phyloP scores from a whole-genome alignment of 495 filamentous ascomycete genomes.

The Xylaria sp. region DNA sequence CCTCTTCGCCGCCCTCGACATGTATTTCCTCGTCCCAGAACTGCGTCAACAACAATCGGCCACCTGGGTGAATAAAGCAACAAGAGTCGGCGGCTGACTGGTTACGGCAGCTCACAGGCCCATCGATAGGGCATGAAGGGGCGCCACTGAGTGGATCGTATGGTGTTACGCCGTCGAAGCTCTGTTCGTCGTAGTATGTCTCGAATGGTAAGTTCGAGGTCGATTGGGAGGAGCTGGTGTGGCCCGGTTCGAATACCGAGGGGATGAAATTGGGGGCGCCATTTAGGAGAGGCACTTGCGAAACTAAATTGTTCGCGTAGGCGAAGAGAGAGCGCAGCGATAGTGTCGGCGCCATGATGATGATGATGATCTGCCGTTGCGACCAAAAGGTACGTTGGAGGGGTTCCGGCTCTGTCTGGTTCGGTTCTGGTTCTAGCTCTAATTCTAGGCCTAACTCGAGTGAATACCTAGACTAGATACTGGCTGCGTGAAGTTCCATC shows the following conservation, averaged over 20 bases:
- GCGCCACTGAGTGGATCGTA: slow-evolving; percentile 47
- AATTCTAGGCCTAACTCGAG: not conserved
- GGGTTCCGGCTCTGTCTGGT: not conserved
- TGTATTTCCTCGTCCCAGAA: slow-evolving; percentile 83
- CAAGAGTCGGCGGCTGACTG: slow-evolving; percentile 64
- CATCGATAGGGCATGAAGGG: slow-evolving; percentile 52
- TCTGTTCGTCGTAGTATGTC: slow-evolving; percentile 10
- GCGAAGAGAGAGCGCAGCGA: slow-evolving; percentile 32
- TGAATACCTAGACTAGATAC: not conserved
- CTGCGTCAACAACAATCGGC: slow-evolving; percentile 80
- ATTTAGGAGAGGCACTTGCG: slow-evolving; percentile 36
- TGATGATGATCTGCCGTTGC: slow-evolving; percentile 14
- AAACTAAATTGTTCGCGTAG: slow-evolving; percentile 35
- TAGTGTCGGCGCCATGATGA: slow-evolving; percentile 34
- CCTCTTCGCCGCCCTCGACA: slow-evolving; percentile 71
- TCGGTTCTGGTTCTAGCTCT: no score
- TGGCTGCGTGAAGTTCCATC: not conserved
- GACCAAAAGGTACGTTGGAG: not conserved
- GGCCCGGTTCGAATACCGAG: slow-evolving; percentile 1
- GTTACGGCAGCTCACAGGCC: slow-evolving; percentile 58
- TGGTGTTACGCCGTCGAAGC: slow-evolving; percentile 32
- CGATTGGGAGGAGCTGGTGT: slow-evolving; percentile 24
- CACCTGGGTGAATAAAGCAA: slow-evolving; percentile 84
- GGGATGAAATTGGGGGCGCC: slow-evolving; percentile 25
- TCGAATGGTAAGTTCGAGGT: not conserved